phyloP scores from a whole-genome alignment of 495 filamentous ascomycete genomes.

The Glonium stellatum region DNA sequence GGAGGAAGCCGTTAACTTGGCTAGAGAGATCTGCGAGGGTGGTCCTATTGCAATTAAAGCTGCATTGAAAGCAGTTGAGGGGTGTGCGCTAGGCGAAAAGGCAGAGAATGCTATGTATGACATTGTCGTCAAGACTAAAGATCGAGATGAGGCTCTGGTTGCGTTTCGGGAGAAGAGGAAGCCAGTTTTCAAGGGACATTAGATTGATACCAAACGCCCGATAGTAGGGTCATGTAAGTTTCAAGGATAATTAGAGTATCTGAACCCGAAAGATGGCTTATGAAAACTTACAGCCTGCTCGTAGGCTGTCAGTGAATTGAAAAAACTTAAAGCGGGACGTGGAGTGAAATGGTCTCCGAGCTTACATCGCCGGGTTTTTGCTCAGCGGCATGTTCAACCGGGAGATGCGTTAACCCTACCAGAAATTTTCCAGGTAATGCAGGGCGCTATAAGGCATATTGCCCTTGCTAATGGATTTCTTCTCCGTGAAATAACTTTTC shows the following conservation, averaged over 20 bases:
- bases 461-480: no score
- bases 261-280: not conserved
- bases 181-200: slow-evolving; percentile 67
- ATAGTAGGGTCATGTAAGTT: no score
- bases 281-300: no score
- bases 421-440: not conserved
- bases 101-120: slow-evolving; percentile 75
- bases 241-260: no score
- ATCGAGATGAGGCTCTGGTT: slow-evolving; percentile 75
- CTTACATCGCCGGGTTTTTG: no score
- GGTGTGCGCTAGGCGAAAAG: slow-evolving; percentile 52
- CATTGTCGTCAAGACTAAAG: slow-evolving; percentile 69
- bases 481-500: no score
- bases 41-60: slow-evolving; percentile 72
- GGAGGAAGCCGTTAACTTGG: slow-evolving; percentile 67
- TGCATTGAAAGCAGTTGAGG: slow-evolving; percentile 62
- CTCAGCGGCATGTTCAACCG: no score
- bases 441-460: no score
- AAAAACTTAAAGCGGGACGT: no score
- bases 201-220: not conserved
- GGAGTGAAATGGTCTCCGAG: no score
- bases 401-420: no score
- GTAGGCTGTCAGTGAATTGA: no score
- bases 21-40: slow-evolving; percentile 75
- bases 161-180: slow-evolving; percentile 90